Percentiles rank a stretch among this genome's conserved stretches.
Conservation (phyloP, 2,329 filamentous ascomycete species). For the Monosporascus sp. region DNA sequence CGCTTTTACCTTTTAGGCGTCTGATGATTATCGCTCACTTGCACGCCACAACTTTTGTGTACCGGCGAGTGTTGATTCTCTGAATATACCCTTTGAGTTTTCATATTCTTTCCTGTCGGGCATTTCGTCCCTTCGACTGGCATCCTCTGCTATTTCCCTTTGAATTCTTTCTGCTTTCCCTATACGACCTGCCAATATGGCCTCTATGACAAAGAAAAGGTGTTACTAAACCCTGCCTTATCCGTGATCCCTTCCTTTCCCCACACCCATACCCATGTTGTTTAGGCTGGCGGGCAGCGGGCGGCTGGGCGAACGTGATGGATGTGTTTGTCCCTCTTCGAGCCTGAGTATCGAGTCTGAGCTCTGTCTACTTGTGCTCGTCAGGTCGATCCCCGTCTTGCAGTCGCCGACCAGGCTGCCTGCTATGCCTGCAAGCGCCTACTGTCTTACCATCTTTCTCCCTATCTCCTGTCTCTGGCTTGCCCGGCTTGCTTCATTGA, state of each 20-base stretch:
- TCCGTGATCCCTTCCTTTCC: conserved; percentile 1
- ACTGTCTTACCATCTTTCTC: neutral
- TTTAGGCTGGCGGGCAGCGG: neutral
- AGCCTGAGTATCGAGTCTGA: neutral
- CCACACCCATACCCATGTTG: conserved; percentile 9
- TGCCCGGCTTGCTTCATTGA: neutral
- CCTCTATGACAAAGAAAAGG: conserved; percentile 21
- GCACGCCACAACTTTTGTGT: neutral
- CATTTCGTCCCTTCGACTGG: no score
- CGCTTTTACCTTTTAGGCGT: neutral
- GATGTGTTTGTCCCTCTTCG: neutral
- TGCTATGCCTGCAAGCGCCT: neutral
- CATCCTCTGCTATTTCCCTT: neutral
- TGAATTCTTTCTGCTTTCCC: neutral
- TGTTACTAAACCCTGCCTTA: conserved; percentile 7
- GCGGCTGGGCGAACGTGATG: neutral
- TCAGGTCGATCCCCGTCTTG: neutral
- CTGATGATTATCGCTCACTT: neutral
- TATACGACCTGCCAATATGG: conserved; percentile 6
- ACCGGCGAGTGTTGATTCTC: no score
- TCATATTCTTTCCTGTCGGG: no score
- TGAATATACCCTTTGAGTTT: no score
- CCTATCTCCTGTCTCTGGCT: neutral
- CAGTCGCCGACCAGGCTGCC: neutral
- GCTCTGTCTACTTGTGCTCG: neutral